Conservation (phyloP, 2,329 filamentous ascomycete genomes). For the Myriosclerotinia duriaeana region DNA sequence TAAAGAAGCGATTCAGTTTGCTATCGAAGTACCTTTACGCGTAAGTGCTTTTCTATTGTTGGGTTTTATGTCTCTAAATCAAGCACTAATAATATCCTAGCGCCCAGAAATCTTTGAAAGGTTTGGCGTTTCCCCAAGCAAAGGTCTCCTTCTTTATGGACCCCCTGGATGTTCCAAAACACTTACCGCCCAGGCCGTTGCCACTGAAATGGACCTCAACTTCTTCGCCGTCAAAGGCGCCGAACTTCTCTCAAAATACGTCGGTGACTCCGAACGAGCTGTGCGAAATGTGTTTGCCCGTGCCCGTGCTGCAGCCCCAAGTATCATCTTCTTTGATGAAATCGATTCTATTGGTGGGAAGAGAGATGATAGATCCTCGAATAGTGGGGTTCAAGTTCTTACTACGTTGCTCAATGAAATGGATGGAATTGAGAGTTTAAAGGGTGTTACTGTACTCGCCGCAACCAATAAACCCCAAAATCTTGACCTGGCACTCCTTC, state of each 20-base stretch:
- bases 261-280: slow-evolving; percentile 87
- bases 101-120: slow-evolving; percentile 51
- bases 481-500: slow-evolving; percentile 80
- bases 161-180: slow-evolving; percentile 96
- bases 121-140: slow-evolving; percentile 61
- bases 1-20: slow-evolving; percentile 59
- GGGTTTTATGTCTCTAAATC: not conserved
- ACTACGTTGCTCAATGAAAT: slow-evolving; percentile 91
- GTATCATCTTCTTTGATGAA: slow-evolving; percentile 96
- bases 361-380: slow-evolving; percentile 49
- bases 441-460: slow-evolving; percentile 81
- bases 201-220: slow-evolving; percentile 86
- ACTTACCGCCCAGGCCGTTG: slow-evolving; percentile 84
- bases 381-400: slow-evolving; percentile 72
- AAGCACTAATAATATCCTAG: slow-evolving; percentile 38
- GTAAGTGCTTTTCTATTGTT: slow-evolving; percentile 30
- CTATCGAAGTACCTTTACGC: slow-evolving; percentile 37
- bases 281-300: slow-evolving; percentile 83
- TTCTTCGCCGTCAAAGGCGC: slow-evolving; percentile 94
- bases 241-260: slow-evolving; percentile 94
- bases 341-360: slow-evolving; percentile 74
- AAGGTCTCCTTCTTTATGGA: slow-evolving; percentile 85
- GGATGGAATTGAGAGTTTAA: slow-evolving; percentile 86
- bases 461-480: slow-evolving; percentile 89
- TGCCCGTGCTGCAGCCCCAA: slow-evolving; percentile 79